Evolutionary conservation across 1,284 basidiomycete genomes (phyloP).

Genomic region (Naganishia albida): DNA sequence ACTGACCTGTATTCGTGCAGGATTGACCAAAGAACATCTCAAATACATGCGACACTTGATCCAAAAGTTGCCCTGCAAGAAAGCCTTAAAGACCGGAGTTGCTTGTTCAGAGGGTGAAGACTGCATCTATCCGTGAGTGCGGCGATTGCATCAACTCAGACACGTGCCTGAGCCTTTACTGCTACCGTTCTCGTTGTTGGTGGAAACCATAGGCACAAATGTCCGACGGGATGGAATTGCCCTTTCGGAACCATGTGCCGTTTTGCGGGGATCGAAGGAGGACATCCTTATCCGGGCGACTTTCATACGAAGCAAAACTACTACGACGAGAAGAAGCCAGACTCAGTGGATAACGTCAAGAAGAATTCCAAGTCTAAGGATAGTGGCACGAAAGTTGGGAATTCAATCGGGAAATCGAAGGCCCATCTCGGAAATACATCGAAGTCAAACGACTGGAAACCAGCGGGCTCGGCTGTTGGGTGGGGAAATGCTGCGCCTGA

Average conservation of each 20-base stretch:
- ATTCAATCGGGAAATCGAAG: no score
- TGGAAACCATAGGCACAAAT: background rate
- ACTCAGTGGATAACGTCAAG: no score
- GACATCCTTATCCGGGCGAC: background rate
- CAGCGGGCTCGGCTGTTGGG: no score
- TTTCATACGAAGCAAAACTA: background rate
- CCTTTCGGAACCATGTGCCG: background rate
- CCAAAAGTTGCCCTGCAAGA: background rate
- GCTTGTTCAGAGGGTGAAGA: background rate
- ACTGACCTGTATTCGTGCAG: no score
- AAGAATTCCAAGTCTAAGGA: no score
- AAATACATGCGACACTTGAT: background rate
- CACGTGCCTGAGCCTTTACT: no score
- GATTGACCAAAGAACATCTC: background rate
- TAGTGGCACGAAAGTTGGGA: no score
- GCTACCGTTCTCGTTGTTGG: no score
- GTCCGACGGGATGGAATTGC: background rate
- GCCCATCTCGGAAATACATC: no score
- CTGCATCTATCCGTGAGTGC: conserved; percentile 1
- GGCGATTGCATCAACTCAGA: no score
- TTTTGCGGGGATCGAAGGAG: background rate
- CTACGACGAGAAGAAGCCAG: background rate
- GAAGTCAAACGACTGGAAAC: no score
- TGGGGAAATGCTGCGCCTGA: no score
- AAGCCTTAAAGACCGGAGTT: background rate